Evolutionary conservation across 495 filamentous ascomycete genomes (phyloP).

Genomic region (Xylaria curta): DNA sequence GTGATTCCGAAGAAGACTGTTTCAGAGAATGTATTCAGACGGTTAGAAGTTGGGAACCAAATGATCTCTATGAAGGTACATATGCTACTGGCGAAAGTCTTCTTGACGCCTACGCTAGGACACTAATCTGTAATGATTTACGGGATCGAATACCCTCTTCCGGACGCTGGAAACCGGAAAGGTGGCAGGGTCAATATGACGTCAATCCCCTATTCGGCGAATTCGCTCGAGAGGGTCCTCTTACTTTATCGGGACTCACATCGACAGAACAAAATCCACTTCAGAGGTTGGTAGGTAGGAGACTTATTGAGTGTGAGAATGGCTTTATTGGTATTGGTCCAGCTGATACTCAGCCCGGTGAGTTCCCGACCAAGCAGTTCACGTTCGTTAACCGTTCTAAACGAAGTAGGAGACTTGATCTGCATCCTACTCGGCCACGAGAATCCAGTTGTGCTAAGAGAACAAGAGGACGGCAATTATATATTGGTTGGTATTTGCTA

Average conservation of each 20-base stretch:
- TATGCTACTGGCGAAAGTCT: neutral
- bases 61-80: neutral
- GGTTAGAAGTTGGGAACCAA: neutral
- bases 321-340: neutral
- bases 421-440: constrained; percentile 3
- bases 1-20: neutral
- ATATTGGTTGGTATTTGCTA: neutral
- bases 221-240: neutral
- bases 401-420: neutral
- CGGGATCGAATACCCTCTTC: neutral
- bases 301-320: neutral
- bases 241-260: neutral
- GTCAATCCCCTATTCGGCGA: neutral
- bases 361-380: neutral
- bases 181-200: neutral
- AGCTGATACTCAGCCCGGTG: neutral
- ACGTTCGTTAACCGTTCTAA: neutral
- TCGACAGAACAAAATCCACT: neutral
- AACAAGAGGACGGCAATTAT: neutral
- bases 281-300: neutral
- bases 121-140: neutral
- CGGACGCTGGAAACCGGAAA: neutral
- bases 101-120: neutral
- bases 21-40: neutral
- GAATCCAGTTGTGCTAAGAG: neutral